Evolutionary conservation across 2,329 filamentous ascomycete species (phyloP).

Genomic region (Neophaeococcomyces aloes): DNA sequence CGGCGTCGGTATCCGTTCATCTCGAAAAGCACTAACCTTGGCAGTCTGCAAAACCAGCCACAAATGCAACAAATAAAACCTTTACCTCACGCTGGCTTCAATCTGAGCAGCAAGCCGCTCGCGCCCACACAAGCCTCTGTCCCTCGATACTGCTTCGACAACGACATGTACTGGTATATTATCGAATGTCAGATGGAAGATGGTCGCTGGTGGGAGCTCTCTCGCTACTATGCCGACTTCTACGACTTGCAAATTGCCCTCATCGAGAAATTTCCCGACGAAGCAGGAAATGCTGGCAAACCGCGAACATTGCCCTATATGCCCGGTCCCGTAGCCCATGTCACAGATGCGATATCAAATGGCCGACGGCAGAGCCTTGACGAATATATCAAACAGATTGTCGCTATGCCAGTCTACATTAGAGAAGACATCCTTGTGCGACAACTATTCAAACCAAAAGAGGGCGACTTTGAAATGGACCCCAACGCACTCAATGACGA

Average conservation of each 20-base stretch:
- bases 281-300: slow-evolving; percentile 76
- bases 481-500: slow-evolving; percentile 54
- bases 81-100: slow-evolving; percentile 10
- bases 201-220: slow-evolving; percentile 82
- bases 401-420: slow-evolving; percentile 75
- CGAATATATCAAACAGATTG: slow-evolving; percentile 85
- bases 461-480: slow-evolving; percentile 90
- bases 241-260: slow-evolving; percentile 97
- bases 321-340: slow-evolving; percentile 94
- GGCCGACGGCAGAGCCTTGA: slow-evolving; percentile 86
- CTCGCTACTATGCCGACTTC: slow-evolving; percentile 94
- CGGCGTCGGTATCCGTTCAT: too few species aligned
- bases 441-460: slow-evolving; percentile 79
- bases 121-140: slow-evolving; percentile 76
- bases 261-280: slow-evolving; percentile 78
- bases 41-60: slow-evolving; percentile 44
- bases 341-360: slow-evolving; percentile 95
- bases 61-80: slow-evolving; percentile 34
- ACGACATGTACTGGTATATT: slow-evolving; percentile 98
- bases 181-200: slow-evolving; percentile 87
- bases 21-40: slow-evolving; percentile 31
- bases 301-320: slow-evolving; percentile 86
- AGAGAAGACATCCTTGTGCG: slow-evolving; percentile 73
- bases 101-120: slow-evolving; percentile 35
- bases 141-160: slow-evolving; percentile 86